A percentile compares a stretch with the other conserved stretches of the same genome.
These are phyloP conservation scores for Anethum foeniculum DNA, from an alignment of 140 eudicot genomes.

Conservation along the genomic window DNA sequence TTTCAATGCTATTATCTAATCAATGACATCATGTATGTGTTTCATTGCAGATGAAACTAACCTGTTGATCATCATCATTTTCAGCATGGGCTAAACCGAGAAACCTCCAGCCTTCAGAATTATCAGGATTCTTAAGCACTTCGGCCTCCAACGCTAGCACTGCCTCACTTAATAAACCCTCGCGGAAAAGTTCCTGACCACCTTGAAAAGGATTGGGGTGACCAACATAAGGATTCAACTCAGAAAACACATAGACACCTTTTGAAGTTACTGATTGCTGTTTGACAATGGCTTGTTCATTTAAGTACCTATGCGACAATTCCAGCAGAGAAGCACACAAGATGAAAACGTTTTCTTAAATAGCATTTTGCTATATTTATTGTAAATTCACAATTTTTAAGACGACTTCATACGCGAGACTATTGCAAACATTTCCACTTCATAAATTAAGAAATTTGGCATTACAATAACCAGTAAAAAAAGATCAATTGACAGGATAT, in stretches of 20 bases:
- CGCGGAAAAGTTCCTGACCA: constrained; percentile 89
- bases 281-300: constrained; percentile 63
- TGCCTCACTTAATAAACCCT: constrained; percentile 96
- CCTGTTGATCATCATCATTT: constrained; percentile 98
- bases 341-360: background rate
- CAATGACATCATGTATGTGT: background rate
- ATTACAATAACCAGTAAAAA: background rate
- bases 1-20: background rate
- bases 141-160: constrained; percentile 99
- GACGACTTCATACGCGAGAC: background rate
- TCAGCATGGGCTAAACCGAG: constrained; percentile 96
- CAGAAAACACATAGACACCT: constrained; percentile 83
- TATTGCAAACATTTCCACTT: constrained; percentile 1
- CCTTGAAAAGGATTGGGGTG: constrained; percentile 87
- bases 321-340: background rate
- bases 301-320: constrained; percentile 45
- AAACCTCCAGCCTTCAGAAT: constrained; percentile 97
- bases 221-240: constrained; percentile 94
- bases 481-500: background rate
- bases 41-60: constrained; percentile 16
- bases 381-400: background rate
- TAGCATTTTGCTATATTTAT: background rate
- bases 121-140: constrained; percentile 84
- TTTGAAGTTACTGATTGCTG: constrained; percentile 51
- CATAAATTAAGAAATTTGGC: too few relatives aligned